A percentile compares a stretch with the other conserved stretches of the same genome.
phyloP scores from a whole-genome alignment of 2,329 filamentous ascomycete species.

The Nemania diffusa region DNA sequence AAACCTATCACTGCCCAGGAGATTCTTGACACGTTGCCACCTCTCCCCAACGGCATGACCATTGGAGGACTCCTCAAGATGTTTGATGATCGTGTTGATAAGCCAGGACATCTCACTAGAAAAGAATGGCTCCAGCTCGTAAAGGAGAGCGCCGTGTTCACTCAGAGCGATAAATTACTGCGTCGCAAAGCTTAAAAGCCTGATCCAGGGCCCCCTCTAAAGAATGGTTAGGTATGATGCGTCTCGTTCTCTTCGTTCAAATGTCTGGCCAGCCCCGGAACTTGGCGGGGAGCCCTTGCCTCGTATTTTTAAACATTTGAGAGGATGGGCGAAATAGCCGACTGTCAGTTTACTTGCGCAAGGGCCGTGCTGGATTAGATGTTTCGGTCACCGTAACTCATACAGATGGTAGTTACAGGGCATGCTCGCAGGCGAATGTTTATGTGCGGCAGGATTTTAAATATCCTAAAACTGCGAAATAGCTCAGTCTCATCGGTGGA shows the following conservation, averaged over 20 bases:
- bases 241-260: slow-evolving; percentile 1
- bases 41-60: slow-evolving; percentile 61
- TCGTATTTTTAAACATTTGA: neutral
- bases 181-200: slow-evolving; percentile 52
- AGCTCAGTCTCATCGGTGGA: slow-evolving; percentile 1
- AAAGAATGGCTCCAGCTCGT: slow-evolving; percentile 69
- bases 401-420: neutral
- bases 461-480: neutral
- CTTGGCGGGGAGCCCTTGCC: neutral
- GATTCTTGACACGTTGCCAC: slow-evolving; percentile 64
- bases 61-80: slow-evolving; percentile 64
- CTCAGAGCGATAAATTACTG: slow-evolving; percentile 65
- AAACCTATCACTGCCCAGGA: slow-evolving; percentile 61
- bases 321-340: neutral
- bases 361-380: neutral
- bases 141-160: slow-evolving; percentile 64
- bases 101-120: slow-evolving; percentile 62
- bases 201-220: neutral
- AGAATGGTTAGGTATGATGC: neutral
- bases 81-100: slow-evolving; percentile 65
- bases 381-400: neutral
- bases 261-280: neutral
- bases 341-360: neutral
- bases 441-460: neutral
- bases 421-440: neutral